These are phyloP conservation scores for Martiniozyma abietophila DNA, from an alignment of 805 yeast genomes.

Conservation along the genomic window DNA sequence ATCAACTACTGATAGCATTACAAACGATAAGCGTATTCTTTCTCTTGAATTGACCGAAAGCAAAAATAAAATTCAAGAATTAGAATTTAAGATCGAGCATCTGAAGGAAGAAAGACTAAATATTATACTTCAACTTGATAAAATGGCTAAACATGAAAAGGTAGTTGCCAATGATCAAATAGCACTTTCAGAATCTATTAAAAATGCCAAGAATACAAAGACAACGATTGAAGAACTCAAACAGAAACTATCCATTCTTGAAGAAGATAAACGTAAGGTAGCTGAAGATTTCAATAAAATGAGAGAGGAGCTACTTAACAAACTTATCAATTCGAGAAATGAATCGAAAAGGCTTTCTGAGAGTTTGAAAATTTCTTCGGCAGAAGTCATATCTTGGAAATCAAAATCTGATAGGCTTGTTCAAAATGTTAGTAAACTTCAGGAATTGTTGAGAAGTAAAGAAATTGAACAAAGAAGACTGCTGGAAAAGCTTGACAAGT, in stretches of 20 bases:
- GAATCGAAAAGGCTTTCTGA: constrained; percentile 3
- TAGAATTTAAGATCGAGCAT: too few species aligned
- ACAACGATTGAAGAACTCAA: constrained; percentile 13
- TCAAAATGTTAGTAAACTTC: constrained; percentile 3
- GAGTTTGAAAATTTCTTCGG: constrained; percentile 1
- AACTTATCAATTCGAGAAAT: constrained; percentile 12
- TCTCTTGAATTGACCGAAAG: too few species aligned
- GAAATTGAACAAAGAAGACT: constrained; percentile 5
- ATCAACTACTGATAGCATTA: too few species aligned
- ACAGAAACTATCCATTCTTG: constrained; percentile 13
- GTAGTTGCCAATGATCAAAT: too few species aligned
- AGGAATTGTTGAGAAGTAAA: constrained; percentile 2
- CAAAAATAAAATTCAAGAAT: too few species aligned
- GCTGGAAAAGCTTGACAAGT: constrained; percentile 4
- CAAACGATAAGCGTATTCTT: too few species aligned
- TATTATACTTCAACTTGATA: too few species aligned
- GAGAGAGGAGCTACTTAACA: constrained; percentile 25
- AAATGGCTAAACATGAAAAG: too few species aligned
- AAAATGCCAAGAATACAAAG: background rate
- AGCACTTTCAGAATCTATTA: too few species aligned
- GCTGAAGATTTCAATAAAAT: constrained; percentile 23
- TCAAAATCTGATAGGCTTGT: constrained; percentile 2
- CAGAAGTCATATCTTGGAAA: background rate
- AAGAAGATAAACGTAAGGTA: constrained; percentile 16
- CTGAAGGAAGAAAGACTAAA: too few species aligned